Evolutionary conservation across 495 filamentous ascomycete genomes (phyloP), one percentile per base, ranked within the genome.

Genomic region (Xylaria intraflava): DNA sequence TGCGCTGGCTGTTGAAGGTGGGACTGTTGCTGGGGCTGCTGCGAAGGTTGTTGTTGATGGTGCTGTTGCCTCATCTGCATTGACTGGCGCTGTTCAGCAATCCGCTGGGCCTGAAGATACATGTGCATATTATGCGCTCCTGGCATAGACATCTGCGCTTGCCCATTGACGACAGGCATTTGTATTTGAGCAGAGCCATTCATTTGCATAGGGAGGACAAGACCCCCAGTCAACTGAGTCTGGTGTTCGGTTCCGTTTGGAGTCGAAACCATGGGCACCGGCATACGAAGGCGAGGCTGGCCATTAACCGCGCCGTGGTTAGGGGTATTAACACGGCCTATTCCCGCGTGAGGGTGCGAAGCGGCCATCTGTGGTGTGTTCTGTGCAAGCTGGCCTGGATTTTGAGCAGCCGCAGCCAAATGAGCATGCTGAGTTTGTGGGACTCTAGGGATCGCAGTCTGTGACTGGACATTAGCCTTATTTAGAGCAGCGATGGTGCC

Each of bases 101-200:
- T 83, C 49, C 82, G 80, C 53, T 83, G 79, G 36, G 77, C 78
- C 51, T 77, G 77, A 55, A 78, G 60, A 53, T 79, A 69, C 43
- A 79, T 64, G 49, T 72, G 71, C 33, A 78, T 67, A 45, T 88
- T 82, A 20, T 76, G 72, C 65, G 85, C 80, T n/a, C 77, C 83
- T 10, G 79, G 83, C 69, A 90, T 85, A 6, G 81, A 77, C 60
- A 87, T 72, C 12, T 83, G 70, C 36, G 80, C 69, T 68, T 77
- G 82, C 59, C 71, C 83, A 65, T 73, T 81, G 60, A 78, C 76
- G 49, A 67, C 76, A 63, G 71, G 75, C 43, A 85, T 83, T 75
- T 94, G 88, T 29, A 83, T 83, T 38, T 84, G 87, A 41, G 85
- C 83, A 55, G 90, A 75, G 60, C 82, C 81, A 59, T 85, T 83